Evolutionary conservation across 2,329 filamentous ascomycete genomes (phyloP), one percentile per base, ranked within the genome.

Genomic region (Thelonectria rubi): DNA sequence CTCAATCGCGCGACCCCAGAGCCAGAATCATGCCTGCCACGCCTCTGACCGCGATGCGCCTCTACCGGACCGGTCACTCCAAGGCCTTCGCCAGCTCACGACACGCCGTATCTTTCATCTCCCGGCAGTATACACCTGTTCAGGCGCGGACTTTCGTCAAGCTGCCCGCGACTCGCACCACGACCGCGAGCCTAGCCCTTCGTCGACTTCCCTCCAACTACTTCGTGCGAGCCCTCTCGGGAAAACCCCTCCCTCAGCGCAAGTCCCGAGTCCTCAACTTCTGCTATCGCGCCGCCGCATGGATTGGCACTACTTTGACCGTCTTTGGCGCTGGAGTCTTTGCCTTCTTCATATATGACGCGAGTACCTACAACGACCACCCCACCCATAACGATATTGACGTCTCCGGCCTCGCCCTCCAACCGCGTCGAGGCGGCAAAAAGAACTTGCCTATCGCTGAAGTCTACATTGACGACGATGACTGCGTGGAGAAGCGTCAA

Each of bases 391-490:
- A 82, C 66, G 94, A 97, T 69, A 88, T 97, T 60, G 85, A 90
- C 51, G 91, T 99, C n/a, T 94, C 94, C 2, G 86, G 92, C 69
- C 80, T 93, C 37, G 95, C 95, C 1, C 81, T 99, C 55, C 88
- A 88, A 59, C 95, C 95, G 1, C 86, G 89, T 65, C 85, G 85
- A 61, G 95, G 95, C 57, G 95, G 95, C 0, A 94, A 94, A 0
- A 98, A 99, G 83, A 97, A 99, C 72, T 80, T 99, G 34, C 95
- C 94, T 1, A 95, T 99, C 61, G 89, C 91, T 18, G 92, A 97
- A 66, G 87, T 91, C 21, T 87, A 94, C 63, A 88, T 99, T 42
- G 94, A 97, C 73, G 95, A 98, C 73, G 88, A 97, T 69, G 94
- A 97, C 67, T 87, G 81, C 54, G 86, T 89, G 14, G 84, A 86